Percentiles rank a stretch among this genome's conserved stretches.
These are phyloP conservation scores for Phoma sp. DNA, from an alignment of 2,329 filamentous ascomycete genomes.

Conservation along the genomic window DNA sequence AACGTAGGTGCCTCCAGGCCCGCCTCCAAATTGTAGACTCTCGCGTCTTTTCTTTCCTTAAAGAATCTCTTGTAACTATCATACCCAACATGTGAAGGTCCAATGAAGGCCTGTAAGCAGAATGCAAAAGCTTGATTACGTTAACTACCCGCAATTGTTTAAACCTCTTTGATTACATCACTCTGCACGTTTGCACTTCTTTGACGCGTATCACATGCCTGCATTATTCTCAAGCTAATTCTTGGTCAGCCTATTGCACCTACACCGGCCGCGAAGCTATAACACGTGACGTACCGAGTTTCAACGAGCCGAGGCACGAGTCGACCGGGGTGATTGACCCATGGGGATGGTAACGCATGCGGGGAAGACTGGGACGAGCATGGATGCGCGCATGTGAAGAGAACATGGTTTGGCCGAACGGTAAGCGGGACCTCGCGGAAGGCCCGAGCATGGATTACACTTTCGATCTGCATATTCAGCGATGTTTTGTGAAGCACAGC, in stretches of 20 bases:
- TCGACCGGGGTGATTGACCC: neutral
- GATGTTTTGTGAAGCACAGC: neutral
- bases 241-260: slow-evolving; percentile 6
- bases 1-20: slow-evolving; percentile 70
- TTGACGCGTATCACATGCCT: neutral
- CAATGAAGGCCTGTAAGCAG: slow-evolving; percentile 7
- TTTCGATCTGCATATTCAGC: neutral
- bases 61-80: slow-evolving; percentile 15
- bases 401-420: too few species aligned
- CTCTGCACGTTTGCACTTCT: neutral
- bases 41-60: neutral
- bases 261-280: slow-evolving; percentile 14
- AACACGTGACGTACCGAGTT: slow-evolving; percentile 7
- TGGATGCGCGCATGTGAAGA: slow-evolving; percentile 1
- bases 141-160: neutral
- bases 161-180: neutral
- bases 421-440: neutral
- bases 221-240: slow-evolving; percentile 1
- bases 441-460: neutral
- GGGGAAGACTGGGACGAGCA: neutral
- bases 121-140: slow-evolving; percentile 15
- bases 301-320: slow-evolving; percentile 8
- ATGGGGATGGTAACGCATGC: neutral
- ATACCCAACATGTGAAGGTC: slow-evolving; percentile 11
- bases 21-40: slow-evolving; percentile 54